phyloP scores from a whole-genome alignment of 257 asterid genomes.

The Solanum etuberosum region DNA sequence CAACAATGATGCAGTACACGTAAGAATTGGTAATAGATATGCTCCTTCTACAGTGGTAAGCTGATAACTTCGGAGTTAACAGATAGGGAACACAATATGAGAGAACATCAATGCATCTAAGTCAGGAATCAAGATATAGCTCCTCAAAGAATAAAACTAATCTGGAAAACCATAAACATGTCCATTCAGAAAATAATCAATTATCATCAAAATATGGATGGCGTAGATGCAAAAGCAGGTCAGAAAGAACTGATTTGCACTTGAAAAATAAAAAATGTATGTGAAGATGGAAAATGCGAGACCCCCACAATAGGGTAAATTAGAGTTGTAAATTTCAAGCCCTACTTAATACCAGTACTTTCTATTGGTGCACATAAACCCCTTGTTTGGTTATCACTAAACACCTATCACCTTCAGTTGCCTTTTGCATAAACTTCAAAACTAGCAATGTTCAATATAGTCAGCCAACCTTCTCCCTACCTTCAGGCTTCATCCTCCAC shows the following conservation, averaged over 20 bases:
- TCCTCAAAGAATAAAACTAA: neutral
- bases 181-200: neutral
- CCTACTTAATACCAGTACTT: neutral
- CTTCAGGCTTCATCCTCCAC: neutral
- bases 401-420: neutral
- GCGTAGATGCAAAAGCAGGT: neutral
- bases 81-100: neutral
- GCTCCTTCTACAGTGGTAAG: neutral
- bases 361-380: neutral
- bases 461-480: neutral
- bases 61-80: neutral
- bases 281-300: neutral
- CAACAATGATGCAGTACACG: neutral
- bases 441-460: neutral
- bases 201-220: neutral
- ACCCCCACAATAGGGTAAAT: neutral
- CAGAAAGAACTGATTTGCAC: neutral
- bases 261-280: neutral
- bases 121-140: neutral
- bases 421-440: neutral
- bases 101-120: neutral
- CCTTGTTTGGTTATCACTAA: neutral
- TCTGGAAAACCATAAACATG: neutral
- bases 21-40: neutral
- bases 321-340: neutral